Base-by-base conservation (phyloP, 768 basidiomycete genomes). In the Agaricus subrufescens region DNA sequence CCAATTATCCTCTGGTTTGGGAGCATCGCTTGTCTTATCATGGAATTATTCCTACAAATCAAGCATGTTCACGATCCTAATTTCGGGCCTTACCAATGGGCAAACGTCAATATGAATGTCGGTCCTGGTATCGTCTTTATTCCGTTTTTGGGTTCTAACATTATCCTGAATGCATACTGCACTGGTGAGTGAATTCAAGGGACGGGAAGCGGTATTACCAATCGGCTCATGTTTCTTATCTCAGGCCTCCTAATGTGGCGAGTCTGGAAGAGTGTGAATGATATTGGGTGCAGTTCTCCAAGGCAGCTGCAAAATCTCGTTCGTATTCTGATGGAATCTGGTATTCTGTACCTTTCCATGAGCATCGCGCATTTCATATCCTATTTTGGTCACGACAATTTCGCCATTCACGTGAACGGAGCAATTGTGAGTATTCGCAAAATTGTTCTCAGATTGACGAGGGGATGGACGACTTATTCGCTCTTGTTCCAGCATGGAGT, bases 131-230 rank as follows among this genome's bases (percentile, higher is more conserved):
- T 56, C 43, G 49, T 57, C 38, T 43, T 52, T 30, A 46, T 43
- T 3, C 54, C 54, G n/a, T 60, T 57, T 46, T 60, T 50, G 59
- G 59, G 19, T 2, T 57, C 50, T n/a, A 60, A 50, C 23, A 52
- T 51, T 12, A 49, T 39, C 3, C 15, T 60, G 25, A 60, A 57
- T 19, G 37, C 42, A 11, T 60, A 60, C 34, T 50, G 42, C 8
- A 60, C 58, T 4, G 26, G 58, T 59, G 19, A 19, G 42, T 37
- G 23, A 11, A 11, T 9, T 34, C 10, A 45, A n/a, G 3, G 10
- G 30, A 6, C 30, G 10, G 30, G 26, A 12, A 10, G 5, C 19
- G 26, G 5, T 4, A 10, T 43, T 2, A 26, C 3, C 27, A 23
- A 10, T 5, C 19, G 27, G n/a, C 46, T 4, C 31, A 2, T 25